Conservation (phyloP, 805 yeast species). For the Jamesozyma hellenica region DNA sequence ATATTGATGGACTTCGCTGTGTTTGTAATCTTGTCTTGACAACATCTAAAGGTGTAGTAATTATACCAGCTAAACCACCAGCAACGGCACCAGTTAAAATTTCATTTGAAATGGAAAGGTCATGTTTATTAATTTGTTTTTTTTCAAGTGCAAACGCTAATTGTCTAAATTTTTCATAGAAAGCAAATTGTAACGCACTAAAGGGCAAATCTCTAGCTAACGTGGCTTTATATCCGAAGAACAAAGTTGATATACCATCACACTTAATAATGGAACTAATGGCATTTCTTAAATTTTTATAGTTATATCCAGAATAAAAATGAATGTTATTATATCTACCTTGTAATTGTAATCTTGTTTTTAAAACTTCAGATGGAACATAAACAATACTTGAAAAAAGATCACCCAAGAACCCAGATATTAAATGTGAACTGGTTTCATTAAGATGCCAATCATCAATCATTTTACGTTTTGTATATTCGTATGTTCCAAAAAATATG, state of each 20-base stretch:
- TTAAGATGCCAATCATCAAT: slow-evolving; percentile 54
- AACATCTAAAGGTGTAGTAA: slow-evolving; percentile 89
- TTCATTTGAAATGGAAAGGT: slow-evolving; percentile 52
- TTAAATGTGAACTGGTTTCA: slow-evolving; percentile 69
- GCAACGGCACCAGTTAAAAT: slow-evolving; percentile 88
- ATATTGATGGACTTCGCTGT: slow-evolving; percentile 34
- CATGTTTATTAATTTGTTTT: slow-evolving; percentile 29
- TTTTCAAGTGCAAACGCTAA: slow-evolving; percentile 39
- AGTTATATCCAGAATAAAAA: slow-evolving; percentile 80
- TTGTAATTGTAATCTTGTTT: slow-evolving; percentile 87
- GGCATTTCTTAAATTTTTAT: slow-evolving; percentile 66
- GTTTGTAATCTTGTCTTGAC: slow-evolving; percentile 91
- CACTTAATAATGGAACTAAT: slow-evolving; percentile 45
- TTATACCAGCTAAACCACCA: slow-evolving; percentile 81
- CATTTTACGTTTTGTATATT: slow-evolving; percentile 60
- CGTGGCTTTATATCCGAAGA: slow-evolving; percentile 91
- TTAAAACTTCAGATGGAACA: slow-evolving; percentile 91
- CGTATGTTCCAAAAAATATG: slow-evolving; percentile 88
- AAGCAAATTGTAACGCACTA: slow-evolving; percentile 91
- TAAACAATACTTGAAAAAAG: slow-evolving; percentile 78
- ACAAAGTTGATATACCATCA: slow-evolving; percentile 72
- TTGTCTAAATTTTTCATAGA: slow-evolving; percentile 74
- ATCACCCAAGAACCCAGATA: slow-evolving; percentile 91
- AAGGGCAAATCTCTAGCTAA: slow-evolving; percentile 87
- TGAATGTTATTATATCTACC: slow-evolving; percentile 74